Evolutionary conservation across 2,329 filamentous ascomycete genomes (phyloP).

Genomic region (Phyllosticta citribraziliensis): DNA sequence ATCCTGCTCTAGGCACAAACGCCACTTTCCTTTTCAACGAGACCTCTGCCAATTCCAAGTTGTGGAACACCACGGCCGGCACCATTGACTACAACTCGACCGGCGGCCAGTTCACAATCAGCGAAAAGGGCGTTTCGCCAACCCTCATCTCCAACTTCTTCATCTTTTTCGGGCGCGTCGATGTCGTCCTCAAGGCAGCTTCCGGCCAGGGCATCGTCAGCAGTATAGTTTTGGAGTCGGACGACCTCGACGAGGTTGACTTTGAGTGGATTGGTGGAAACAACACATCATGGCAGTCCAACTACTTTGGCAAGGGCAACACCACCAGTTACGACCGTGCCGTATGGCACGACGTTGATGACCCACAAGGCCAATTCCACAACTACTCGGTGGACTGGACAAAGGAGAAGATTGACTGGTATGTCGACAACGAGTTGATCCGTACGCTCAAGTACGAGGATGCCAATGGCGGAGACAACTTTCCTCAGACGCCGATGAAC

Average conservation of each 20-base stretch:
- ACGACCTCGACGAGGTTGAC: conserved; percentile 46
- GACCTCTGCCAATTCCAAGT: conserved; percentile 26
- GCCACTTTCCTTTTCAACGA: conserved; percentile 45
- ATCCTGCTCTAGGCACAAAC: conserved; percentile 59
- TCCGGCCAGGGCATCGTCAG: conserved; percentile 41
- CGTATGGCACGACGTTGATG: conserved; percentile 21
- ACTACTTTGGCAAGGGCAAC: conserved; percentile 48
- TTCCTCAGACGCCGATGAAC: conserved; percentile 66
- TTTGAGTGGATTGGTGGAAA: conserved; percentile 37
- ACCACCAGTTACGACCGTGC: conserved; percentile 42
- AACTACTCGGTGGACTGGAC: conserved; percentile 55
- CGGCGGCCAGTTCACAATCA: conserved; percentile 64
- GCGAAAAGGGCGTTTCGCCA: conserved; percentile 61
- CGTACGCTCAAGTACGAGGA: conserved; percentile 53
- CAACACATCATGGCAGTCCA: conserved; percentile 35
- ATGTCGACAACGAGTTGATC: conserved; percentile 50
- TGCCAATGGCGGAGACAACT: conserved; percentile 48
- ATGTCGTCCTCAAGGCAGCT: conserved; percentile 38
- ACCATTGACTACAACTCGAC: conserved; percentile 50
- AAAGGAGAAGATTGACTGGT: conserved; percentile 52
- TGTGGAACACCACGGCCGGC: conserved; percentile 63
- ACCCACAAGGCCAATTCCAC: conserved; percentile 27
- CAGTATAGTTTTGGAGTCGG: conserved; percentile 41
- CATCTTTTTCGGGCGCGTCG: conserved; percentile 45
- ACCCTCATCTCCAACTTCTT: conserved; percentile 57